Evolutionary conservation across 2,329 filamentous ascomycete species (phyloP).

Genomic region (Apiospora koreana): DNA sequence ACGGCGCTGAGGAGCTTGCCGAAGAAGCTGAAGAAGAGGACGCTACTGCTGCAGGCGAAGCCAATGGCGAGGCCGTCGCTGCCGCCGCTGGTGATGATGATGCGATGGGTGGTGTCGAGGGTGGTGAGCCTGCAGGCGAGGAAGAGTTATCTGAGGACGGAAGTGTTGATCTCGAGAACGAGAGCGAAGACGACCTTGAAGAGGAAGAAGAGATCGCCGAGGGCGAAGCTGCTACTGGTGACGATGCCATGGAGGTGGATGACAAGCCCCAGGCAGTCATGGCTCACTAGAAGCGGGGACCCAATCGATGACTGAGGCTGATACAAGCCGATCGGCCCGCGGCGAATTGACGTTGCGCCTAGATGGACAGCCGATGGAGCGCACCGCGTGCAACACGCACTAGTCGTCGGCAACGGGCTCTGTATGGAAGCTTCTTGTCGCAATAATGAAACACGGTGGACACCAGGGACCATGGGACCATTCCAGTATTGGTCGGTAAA

Average conservation of each 20-base stretch:
- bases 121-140: constrained; percentile 54
- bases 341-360: not conserved
- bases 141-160: constrained; percentile 67
- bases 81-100: constrained; percentile 59
- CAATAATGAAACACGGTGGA: not conserved
- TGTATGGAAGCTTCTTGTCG: not conserved
- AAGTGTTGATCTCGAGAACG: constrained; percentile 72
- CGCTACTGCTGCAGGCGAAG: constrained; percentile 51
- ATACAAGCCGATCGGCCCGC: not conserved
- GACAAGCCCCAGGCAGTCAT: constrained; percentile 29
- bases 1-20: constrained; percentile 87
- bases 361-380: not conserved
- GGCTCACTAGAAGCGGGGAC: constrained; percentile 22
- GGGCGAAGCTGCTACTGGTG: constrained; percentile 26
- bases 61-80: constrained; percentile 43
- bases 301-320: not conserved
- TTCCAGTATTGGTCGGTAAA: not conserved
- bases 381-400: not conserved
- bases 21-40: constrained; percentile 61
- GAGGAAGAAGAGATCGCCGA: constrained; percentile 40
- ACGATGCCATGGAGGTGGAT: constrained; percentile 46
- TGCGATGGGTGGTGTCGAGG: constrained; percentile 67
- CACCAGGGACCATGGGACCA: not conserved
- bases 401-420: not conserved
- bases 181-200: constrained; percentile 66